Conservation (phyloP, 768 basidiomycete species). For the Atractiella rhizophila region DNA sequence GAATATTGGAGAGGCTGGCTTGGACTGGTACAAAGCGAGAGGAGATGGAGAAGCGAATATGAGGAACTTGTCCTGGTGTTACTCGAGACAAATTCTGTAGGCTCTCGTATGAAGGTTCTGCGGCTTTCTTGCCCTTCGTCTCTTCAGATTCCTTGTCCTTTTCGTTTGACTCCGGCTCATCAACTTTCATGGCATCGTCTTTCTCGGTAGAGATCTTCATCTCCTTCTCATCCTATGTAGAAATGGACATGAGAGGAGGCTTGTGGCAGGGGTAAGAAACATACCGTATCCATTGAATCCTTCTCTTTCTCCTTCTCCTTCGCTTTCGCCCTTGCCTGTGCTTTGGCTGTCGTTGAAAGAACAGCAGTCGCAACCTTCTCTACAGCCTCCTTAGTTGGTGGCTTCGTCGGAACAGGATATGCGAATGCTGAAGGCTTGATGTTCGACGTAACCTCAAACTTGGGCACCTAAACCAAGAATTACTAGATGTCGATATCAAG, state of each 20-base stretch:
- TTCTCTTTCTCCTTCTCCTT: conserved; percentile 39
- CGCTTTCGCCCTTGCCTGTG: conserved; percentile 79
- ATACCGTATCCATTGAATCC: conserved; percentile 62
- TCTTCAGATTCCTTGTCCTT: conserved; percentile 2
- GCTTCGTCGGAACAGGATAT: conserved; percentile 61
- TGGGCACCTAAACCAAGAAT: conserved; percentile 41
- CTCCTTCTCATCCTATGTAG: neutral
- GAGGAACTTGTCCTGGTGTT: conserved; percentile 60
- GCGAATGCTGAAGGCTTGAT: conserved; percentile 75
- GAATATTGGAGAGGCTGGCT: conserved; percentile 32
- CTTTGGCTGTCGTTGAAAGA: conserved; percentile 85
- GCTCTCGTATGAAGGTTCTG: conserved; percentile 49
- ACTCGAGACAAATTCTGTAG: conserved; percentile 76
- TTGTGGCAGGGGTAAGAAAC: conserved; percentile 14
- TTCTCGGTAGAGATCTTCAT: neutral
- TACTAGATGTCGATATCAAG: neutral
- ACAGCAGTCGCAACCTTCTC: conserved; percentile 84
- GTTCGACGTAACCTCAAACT: conserved; percentile 73
- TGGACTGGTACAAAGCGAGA: conserved; percentile 74
- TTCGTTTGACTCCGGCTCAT: conserved; percentile 5
- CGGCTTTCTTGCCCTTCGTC: conserved; percentile 33
- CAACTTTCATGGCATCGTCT: neutral
- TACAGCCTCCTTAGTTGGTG: conserved; percentile 74
- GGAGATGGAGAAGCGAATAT: conserved; percentile 53
- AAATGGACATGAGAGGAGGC: neutral